Evolutionary conservation across 805 yeast species (phyloP), one percentile per base, ranked within the genome.

Genomic region (Candida ficus): DNA sequence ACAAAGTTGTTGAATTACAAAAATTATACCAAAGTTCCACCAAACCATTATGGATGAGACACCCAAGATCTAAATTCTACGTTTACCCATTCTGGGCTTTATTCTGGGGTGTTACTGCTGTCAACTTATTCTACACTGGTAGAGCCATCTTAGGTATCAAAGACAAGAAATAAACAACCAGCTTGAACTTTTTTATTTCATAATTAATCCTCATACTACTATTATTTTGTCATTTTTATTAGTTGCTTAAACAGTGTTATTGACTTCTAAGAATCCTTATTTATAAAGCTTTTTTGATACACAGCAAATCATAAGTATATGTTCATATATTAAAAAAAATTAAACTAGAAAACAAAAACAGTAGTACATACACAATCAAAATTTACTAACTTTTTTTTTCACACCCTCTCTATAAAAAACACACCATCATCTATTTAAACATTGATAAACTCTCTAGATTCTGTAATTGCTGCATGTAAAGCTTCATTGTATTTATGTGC

Each of bases 101-200:
- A 42, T 54, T 56, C 57, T 50, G 54, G 53, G 31, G 47, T 32
- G 54, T 53, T 29, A 45, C 48, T 36, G 53, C 56, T 33, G 49
- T 45, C 37, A 52, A 49, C 51, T 16, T 48, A 16, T 53, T 42
- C 55, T 56, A 55, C 56, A 60, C 76, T 42, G 85, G 78, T 54
- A 79, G 89, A 71, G 93, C 93, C 52, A 57, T 75, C 48, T 58
- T 68, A 31, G 90, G 89, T 61, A 70, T 81, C 62, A 81, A 83
- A 70, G 82, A 60, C 50, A 27, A 43, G 16, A 41, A 41, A 21
- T 41, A 41, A 36, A 29, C 28, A 16, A 14, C 30, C 21, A 18
- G 13, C 5, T 18, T 12, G 10, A 5, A 7, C 8, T 7, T 29
- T 18, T 29, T 18, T 10, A 17, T 17, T 17, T 4, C 19, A 6